Conservation (phyloP, 495 filamentous ascomycete genomes). For the Cudoniella acicularis region DNA sequence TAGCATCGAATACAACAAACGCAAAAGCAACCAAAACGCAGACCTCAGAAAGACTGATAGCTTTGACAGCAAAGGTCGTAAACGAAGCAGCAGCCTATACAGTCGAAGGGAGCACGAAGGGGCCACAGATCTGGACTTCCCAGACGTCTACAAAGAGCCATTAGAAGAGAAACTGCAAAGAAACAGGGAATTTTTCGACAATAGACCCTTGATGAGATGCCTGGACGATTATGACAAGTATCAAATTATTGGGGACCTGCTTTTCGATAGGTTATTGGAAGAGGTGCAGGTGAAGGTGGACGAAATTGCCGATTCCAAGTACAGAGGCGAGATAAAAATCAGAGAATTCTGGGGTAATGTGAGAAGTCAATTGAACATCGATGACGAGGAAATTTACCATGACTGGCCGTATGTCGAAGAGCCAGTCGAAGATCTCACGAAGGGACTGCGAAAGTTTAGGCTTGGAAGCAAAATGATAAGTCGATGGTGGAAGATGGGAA, state of each 20-base stretch:
- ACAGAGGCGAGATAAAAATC: constrained; percentile 5
- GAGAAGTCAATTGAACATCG: constrained; percentile 2
- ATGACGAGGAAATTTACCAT: neutral
- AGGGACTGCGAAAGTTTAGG: neutral
- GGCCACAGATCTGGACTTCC: neutral
- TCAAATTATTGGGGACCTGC: neutral
- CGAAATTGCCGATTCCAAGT: neutral
- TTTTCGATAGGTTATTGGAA: constrained; percentile 9
- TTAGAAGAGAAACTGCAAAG: constrained; percentile 6
- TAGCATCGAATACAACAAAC: too few species aligned
- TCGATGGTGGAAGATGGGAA: neutral
- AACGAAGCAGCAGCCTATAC: neutral
- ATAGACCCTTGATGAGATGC: constrained; percentile 4
- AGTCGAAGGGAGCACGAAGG: neutral
- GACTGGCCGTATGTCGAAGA: neutral
- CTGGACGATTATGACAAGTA: constrained; percentile 10
- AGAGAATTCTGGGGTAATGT: constrained; percentile 22
- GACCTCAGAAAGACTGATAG: neutral
- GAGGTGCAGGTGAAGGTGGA: neutral
- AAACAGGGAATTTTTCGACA: constrained; percentile 14
- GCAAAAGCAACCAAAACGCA: neutral
- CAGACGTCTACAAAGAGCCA: constrained; percentile 6
- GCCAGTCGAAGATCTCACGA: neutral
- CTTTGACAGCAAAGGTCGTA: neutral
- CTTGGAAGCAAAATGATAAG: neutral